These are phyloP conservation scores for Comarum palustre DNA, from an alignment of 306 rosid species.

Conservation along the genomic window DNA sequence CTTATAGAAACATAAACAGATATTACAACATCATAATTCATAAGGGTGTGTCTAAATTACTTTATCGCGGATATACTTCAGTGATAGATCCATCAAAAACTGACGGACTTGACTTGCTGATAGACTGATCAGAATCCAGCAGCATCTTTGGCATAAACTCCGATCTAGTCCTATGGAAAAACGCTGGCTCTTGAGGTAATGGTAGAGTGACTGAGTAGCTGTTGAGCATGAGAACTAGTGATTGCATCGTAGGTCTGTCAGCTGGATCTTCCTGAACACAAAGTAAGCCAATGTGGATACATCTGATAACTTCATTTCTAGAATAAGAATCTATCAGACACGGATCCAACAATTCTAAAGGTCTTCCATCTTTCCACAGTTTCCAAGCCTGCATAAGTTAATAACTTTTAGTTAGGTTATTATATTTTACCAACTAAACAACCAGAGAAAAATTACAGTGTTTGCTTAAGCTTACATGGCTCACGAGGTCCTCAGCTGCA, in stretches of 20 bases:
- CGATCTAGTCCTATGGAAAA: slow-evolving; percentile 18
- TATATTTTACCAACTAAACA: too few relatives aligned
- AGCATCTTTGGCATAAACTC: background rate
- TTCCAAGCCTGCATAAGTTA: slow-evolving; percentile 7
- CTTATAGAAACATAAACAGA: background rate
- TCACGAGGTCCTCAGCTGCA: slow-evolving; percentile 7
- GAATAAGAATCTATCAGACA: slow-evolving; percentile 19
- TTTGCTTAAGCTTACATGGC: slow-evolving; percentile 4
- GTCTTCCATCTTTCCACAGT: slow-evolving; percentile 1
- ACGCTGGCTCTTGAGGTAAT: slow-evolving; percentile 34
- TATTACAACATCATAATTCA: background rate
- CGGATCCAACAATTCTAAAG: slow-evolving; percentile 34
- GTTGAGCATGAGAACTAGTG: slow-evolving; percentile 42
- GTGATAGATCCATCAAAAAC: slow-evolving; percentile 12
- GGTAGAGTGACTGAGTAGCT: slow-evolving; percentile 35
- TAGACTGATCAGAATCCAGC: background rate
- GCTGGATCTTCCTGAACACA: slow-evolving; percentile 48
- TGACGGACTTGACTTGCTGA: background rate
- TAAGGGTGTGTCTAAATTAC: background rate
- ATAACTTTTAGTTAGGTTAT: background rate
- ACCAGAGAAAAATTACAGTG: background rate
- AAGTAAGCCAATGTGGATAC: slow-evolving; percentile 50
- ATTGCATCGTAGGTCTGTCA: slow-evolving; percentile 48
- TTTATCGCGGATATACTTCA: slow-evolving; percentile 11
- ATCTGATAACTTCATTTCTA: slow-evolving; percentile 37